phyloP scores from a whole-genome alignment of 2,329 filamentous ascomycete genomes.

The Fusarium penzigii region DNA sequence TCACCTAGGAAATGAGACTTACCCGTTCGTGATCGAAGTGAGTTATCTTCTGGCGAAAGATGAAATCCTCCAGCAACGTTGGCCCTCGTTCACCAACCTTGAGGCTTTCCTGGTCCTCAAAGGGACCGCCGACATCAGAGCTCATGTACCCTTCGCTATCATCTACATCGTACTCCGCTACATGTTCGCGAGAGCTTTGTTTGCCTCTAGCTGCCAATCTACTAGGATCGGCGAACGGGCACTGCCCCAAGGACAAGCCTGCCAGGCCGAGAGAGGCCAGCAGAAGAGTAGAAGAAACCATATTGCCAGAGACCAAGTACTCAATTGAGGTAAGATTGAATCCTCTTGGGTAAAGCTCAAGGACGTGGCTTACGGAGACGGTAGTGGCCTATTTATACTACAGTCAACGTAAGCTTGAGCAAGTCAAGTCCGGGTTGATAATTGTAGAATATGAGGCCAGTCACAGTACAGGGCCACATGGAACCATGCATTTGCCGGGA shows the following conservation, averaged over 20 bases:
- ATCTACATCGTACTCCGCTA: slow-evolving; percentile 46
- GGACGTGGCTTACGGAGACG: neutral
- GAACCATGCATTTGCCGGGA: neutral
- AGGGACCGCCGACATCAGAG: slow-evolving; percentile 67
- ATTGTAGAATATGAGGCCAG: neutral
- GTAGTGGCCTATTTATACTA: neutral
- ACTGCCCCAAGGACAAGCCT: slow-evolving; percentile 31
- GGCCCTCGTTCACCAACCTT: slow-evolving; percentile 68
- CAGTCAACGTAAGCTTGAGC: neutral
- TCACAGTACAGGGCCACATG: neutral
- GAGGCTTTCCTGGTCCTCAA: slow-evolving; percentile 66
- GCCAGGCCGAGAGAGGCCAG: slow-evolving; percentile 28
- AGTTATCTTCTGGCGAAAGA: slow-evolving; percentile 71
- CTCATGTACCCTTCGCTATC: slow-evolving; percentile 60
- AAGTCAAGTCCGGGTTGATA: neutral
- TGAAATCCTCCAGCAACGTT: slow-evolving; percentile 71
- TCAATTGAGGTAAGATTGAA: neutral
- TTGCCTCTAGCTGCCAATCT: slow-evolving; percentile 28
- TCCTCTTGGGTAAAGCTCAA: neutral
- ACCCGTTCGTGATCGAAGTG: slow-evolving; percentile 72
- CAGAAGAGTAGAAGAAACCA: slow-evolving; percentile 29
- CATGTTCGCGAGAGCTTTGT: slow-evolving; percentile 33
- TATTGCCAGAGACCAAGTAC: slow-evolving; percentile 1
- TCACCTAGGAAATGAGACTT: slow-evolving; percentile 20
- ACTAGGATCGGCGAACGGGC: slow-evolving; percentile 36